phyloP scores from a whole-genome alignment of 192 early-diverging fungal genomes.

The Geosiphon pyriformis region DNA sequence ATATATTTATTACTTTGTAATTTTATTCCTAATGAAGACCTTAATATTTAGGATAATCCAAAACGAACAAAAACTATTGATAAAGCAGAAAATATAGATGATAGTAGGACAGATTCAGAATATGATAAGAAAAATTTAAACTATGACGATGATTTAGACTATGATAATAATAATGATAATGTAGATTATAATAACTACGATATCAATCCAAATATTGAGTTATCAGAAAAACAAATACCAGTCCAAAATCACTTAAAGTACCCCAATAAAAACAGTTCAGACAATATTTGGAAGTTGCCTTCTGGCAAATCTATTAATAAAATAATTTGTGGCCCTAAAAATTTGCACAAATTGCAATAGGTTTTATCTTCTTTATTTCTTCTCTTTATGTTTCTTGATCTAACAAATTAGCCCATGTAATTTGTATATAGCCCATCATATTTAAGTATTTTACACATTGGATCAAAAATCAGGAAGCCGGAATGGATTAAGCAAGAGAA shows the following conservation, averaged over 20 bases:
- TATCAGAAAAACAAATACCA: constrained; percentile 2
- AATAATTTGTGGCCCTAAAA: constrained; percentile 14
- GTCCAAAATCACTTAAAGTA: constrained; percentile 11
- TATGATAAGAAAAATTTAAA: not conserved
- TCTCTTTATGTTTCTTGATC: constrained; percentile 6
- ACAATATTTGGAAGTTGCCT: constrained; percentile 11
- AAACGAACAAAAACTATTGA: constrained; percentile 5
- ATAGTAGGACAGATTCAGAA: constrained; percentile 8
- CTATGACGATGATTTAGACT: not conserved
- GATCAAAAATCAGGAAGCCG: constrained; percentile 9
- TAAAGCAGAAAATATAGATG: constrained; percentile 21
- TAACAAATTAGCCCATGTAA: constrained; percentile 1
- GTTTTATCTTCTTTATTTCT: constrained; percentile 12
- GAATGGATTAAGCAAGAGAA: constrained; percentile 19
- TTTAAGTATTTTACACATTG: constrained; percentile 16
- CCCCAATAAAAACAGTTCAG: constrained; percentile 7
- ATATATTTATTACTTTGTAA: constrained; percentile 1
- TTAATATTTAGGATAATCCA: not conserved
- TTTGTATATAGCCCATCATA: constrained; percentile 9
- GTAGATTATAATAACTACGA: constrained; percentile 8
- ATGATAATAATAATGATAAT: constrained; percentile 4
- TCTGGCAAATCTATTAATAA: constrained; percentile 12
- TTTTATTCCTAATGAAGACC: constrained; percentile 1
- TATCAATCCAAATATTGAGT: constrained; percentile 15
- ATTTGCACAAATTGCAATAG: constrained; percentile 16